Conservation (phyloP, 106 monocot species). For the Dendrobium catenatum region DNA sequence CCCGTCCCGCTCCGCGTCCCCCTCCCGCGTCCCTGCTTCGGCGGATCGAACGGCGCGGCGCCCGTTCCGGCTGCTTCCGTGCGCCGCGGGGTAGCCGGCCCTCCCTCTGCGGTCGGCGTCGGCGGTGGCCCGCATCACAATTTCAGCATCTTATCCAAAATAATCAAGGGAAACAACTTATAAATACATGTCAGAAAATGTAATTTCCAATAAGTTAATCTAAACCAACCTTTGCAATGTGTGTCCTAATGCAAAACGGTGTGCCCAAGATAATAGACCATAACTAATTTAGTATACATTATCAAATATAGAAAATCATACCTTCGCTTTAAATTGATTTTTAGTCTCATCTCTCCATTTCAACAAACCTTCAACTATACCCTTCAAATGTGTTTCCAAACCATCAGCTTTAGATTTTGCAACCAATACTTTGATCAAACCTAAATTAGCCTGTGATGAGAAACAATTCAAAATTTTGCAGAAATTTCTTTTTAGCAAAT, state of each 20-base stretch:
- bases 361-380: slow-evolving; percentile 75
- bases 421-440: slow-evolving; percentile 83
- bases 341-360: slow-evolving; percentile 78
- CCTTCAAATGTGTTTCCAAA: slow-evolving; percentile 61
- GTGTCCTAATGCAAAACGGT: neutral
- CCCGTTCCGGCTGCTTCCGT: too few species aligned
- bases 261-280: neutral
- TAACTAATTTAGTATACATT: neutral
- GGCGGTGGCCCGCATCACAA: too few species aligned
- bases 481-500: neutral
- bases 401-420: slow-evolving; percentile 75
- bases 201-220: neutral
- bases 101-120: too few species aligned
- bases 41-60: too few species aligned
- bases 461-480: slow-evolving; percentile 1
- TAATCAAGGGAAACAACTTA: neutral
- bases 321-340: slow-evolving; percentile 95
- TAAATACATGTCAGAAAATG: neutral
- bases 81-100: too few species aligned
- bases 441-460: slow-evolving; percentile 72
- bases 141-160: neutral
- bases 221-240: neutral
- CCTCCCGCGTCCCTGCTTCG: too few species aligned
- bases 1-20: too few species aligned
- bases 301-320: slow-evolving; percentile 9